Base-by-base conservation (phyloP, 2,329 filamentous ascomycete species). In the Aspergillus japonicus region DNA sequence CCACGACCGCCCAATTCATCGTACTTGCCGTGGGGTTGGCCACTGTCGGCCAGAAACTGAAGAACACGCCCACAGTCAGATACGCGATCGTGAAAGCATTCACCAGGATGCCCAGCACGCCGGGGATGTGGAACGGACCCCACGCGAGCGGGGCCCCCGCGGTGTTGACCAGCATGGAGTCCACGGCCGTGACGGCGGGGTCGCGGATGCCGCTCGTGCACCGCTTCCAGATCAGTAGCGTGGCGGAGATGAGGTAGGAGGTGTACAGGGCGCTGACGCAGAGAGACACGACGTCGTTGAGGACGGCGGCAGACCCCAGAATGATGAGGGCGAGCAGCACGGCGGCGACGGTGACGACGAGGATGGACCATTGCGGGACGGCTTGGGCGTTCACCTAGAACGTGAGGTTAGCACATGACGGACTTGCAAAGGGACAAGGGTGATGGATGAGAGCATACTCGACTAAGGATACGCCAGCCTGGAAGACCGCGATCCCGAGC, bases 1-100 rank as follows among this genome's bases (percentile, higher is more conserved):
- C 53, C n/a, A 55, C 53, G 1, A 55, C 53, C 11, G 53, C 53
- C 53, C 53, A 55, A 1, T 55, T 55, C 53, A 55, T 55, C n/a
- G 53, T 55, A 12, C 42, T 48, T 6, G 53, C 42, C 24, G 53
- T 55, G 14, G 53, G 53, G 10, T 35, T 55, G 33, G 44, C 44
- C 42, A 29, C 42, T 21, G 44, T 35, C 2, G 53, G 53, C 42
- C 53, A 55, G 3, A 55, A 55, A 6, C 42, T 55, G 19, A 55
- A 55, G n/a, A 55, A 55, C 19, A 55, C 53, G n/a, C 53, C 53
- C 10, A 55, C 19, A 4, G n/a, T 16, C 4, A 55, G 53, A 33
- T 55, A 55, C 8, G 26, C 53, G 19, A 55, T 19, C 6, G 42
- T 55, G 12, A 47, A 55, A 3, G 10, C 42, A 23, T 55, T 55